Percentiles rank a stretch among this genome's conserved stretches.
Evolutionary conservation across 345 rosid genomes (phyloP).

Genomic region (Citrus cavaleriei): DNA sequence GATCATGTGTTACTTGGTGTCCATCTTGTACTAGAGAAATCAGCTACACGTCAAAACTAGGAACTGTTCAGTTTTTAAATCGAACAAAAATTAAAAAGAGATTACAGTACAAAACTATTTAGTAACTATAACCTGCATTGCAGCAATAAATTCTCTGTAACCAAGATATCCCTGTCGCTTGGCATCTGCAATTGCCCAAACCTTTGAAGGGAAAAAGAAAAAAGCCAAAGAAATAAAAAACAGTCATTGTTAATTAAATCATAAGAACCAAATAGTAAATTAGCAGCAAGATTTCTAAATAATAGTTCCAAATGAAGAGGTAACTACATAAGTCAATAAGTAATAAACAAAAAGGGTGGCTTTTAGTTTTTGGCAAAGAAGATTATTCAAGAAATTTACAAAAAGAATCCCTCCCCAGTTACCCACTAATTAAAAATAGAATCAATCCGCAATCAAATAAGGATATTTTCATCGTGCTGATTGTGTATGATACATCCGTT

Average conservation of each 20-base stretch:
- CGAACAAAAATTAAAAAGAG: background rate
- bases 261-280: background rate
- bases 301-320: background rate
- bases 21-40: slow-evolving; percentile 79
- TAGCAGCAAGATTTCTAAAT: background rate
- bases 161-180: slow-evolving; percentile 86
- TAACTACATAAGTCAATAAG: background rate
- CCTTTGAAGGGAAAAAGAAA: slow-evolving; percentile 29
- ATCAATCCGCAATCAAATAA: background rate
- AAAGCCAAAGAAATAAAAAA: background rate
- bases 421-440: background rate
- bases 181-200: slow-evolving; percentile 93
- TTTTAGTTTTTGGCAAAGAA: background rate
- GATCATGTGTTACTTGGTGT: slow-evolving; percentile 49
- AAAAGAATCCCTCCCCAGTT: background rate
- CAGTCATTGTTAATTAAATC: slow-evolving; percentile 6
- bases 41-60: slow-evolving; percentile 42
- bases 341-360: background rate
- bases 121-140: slow-evolving; percentile 57
- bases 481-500: background rate
- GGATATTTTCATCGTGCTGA: background rate
- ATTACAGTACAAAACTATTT: background rate
- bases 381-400: background rate
- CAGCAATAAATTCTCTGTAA: slow-evolving; percentile 60
- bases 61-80: slow-evolving; percentile 17